Percentiles rank a stretch among this genome's conserved stretches.
These are phyloP conservation scores for Gastrodia elata DNA, from an alignment of 106 monocot species.

Conservation along the genomic window DNA sequence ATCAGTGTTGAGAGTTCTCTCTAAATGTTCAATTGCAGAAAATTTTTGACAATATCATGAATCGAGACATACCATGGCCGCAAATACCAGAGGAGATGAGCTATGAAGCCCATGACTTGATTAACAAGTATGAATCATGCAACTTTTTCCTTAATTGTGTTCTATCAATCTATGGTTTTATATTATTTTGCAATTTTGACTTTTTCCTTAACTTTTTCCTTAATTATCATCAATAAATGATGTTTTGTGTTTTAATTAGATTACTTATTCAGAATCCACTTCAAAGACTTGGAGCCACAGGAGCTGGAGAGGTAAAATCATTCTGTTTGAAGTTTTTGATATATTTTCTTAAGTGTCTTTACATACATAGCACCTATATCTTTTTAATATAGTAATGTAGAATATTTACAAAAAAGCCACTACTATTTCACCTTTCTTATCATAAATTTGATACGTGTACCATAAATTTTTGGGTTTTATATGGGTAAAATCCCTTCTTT, in stretches of 20 bases:
- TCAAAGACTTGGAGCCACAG: conserved; percentile 95
- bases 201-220: too few species aligned
- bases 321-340: background rate
- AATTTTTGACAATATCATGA: conserved; percentile 99
- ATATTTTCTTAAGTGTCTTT: background rate
- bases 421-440: too few species aligned
- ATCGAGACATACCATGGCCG: conserved; percentile 93
- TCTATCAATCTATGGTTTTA: background rate
- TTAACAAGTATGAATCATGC: conserved; percentile 59
- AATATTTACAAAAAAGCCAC: too few species aligned
- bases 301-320: conserved; percentile 70
- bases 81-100: conserved; percentile 78
- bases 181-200: background rate
- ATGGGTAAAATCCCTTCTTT: too few species aligned
- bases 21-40: conserved; percentile 41
- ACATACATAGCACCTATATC: too few species aligned
- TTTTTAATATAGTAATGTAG: too few species aligned
- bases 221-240: background rate
- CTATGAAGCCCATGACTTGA: conserved; percentile 73
- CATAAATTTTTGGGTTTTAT: too few species aligned
- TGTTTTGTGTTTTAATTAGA: conserved; percentile 26
- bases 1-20: too few species aligned
- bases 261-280: conserved; percentile 76
- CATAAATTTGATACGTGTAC: too few species aligned
- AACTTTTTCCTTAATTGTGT: background rate